Base-by-base conservation (phyloP, 495 filamentous ascomycete species). In the Penicillium riverlandense region DNA sequence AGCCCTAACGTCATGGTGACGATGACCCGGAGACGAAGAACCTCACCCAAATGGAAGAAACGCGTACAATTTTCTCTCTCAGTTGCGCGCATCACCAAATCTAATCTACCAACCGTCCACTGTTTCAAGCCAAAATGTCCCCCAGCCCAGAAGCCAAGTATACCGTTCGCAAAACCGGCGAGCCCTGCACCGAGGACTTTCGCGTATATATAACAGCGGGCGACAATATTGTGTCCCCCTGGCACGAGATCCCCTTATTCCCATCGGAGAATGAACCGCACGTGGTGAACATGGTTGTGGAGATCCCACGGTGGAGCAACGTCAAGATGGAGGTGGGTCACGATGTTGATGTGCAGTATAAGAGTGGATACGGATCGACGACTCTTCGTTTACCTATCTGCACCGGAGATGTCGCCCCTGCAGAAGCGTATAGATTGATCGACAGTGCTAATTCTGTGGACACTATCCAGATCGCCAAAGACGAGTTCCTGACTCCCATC, bases 231-330 rank as follows among this genome's bases (percentile, higher is more conserved):
- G 51, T 92, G 53, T 91, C 86, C 37, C 79, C 87, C 43, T 95
- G 90, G 76, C 88, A 95, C 75, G 89, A 92, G 55, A 82, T 95
- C 42, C 88, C 88, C 29, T 80, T 95, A 46, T 94, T 83, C 53
- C 32, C 32, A 34, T 86, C 88, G 72, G 90, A 94, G 61, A 66
- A 80, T 60, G 82, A 90, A 70, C 79, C 89, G 72, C 90, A 82
- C 47, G 64, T 95, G 52, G 74, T 94, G 53, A 95, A 94, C 76
- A 95, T 95, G 88, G 65, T 95, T 35, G 87, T 94, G 33, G 88
- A 92, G 78, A 90, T 92, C 54, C 88, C 88, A 13, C 75, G 88
- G 63, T 95, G 89, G 89, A 91, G 85, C 56, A 94, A 95, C 69
- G 88, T 79, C 49, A 95, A 92, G 77, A 78, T 85, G 61, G 88